Evolutionary conservation across 257 asterid species (phyloP).

Genomic region (Scutellaria galericulata): DNA sequence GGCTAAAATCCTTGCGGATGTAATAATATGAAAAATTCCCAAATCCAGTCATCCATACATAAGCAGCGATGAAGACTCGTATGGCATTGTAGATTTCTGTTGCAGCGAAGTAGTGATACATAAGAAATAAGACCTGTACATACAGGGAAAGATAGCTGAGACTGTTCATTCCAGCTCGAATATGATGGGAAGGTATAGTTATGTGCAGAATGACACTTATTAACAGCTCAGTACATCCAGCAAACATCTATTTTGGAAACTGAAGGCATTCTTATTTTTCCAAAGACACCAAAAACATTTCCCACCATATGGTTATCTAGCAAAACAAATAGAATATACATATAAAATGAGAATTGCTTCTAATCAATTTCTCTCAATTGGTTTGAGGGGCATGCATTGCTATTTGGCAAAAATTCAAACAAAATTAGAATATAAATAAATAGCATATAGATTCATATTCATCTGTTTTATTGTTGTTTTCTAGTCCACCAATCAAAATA

Average conservation of each 20-base stretch:
- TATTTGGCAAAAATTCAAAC: neutral
- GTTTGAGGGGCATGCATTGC: constrained; percentile 17
- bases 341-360: neutral
- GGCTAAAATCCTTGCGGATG: constrained; percentile 84
- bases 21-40: constrained; percentile 93
- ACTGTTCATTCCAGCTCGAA: constrained; percentile 18
- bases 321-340: neutral
- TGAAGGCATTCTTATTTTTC: neutral
- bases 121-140: constrained; percentile 79
- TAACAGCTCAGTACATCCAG: neutral
- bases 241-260: neutral
- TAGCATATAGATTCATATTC: neutral
- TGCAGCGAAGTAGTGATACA: constrained; percentile 94
- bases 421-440: neutral
- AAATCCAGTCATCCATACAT: constrained; percentile 97
- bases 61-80: constrained; percentile 81
- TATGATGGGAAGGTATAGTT: neutral
- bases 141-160: constrained; percentile 37
- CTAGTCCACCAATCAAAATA: constrained; percentile 3
- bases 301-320: constrained; percentile 13
- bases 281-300: neutral
- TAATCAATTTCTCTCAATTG: neutral
- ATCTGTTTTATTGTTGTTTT: neutral
- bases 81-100: constrained; percentile 82
- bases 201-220: neutral